phyloP scores from a whole-genome alignment of 352 stramenopile genomes.

The Phytophthora pinifolia region DNA sequence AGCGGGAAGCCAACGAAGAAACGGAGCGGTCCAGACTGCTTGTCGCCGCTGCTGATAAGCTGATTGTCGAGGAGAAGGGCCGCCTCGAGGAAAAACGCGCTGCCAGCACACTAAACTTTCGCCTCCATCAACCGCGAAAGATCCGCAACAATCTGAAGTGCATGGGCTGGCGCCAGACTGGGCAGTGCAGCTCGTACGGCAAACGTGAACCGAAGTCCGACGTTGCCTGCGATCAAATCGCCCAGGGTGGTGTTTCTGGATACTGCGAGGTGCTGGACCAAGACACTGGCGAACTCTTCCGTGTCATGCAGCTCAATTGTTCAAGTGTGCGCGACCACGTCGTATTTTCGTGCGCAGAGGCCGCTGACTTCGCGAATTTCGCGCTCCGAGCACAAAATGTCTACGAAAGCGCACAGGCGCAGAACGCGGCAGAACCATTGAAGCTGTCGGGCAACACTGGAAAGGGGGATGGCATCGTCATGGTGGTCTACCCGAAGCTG shows the following conservation, averaged over 20 bases:
- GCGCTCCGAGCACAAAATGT: constrained; percentile 33
- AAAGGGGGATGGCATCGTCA: constrained; percentile 55
- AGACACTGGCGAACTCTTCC: constrained; percentile 58
- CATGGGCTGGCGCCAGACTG: constrained; percentile 65
- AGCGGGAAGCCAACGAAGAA: constrained; percentile 40
- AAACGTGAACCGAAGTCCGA: constrained; percentile 52
- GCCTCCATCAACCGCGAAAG: constrained; percentile 27
- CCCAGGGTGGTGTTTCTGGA: constrained; percentile 44
- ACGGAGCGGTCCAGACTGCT: constrained; percentile 37
- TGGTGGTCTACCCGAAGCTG: constrained; percentile 72
- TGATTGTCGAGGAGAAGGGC: constrained; percentile 35
- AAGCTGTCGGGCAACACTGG: constrained; percentile 34
- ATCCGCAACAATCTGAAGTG: constrained; percentile 49
- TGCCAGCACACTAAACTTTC: constrained; percentile 36
- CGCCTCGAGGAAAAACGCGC: constrained; percentile 39
- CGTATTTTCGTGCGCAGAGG: constrained; percentile 54
- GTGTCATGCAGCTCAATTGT: constrained; percentile 73
- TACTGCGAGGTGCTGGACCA: constrained; percentile 70
- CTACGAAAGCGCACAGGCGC: constrained; percentile 25
- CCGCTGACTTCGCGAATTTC: constrained; percentile 69
- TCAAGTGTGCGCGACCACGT: constrained; percentile 51
- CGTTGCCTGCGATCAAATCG: constrained; percentile 45
- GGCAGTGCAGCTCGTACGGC: constrained; percentile 43
- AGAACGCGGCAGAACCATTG: constrained; percentile 18
- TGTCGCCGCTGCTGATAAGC: constrained; percentile 29